phyloP scores from a whole-genome alignment of 441 rosid species.

The Mallotus repandus region DNA sequence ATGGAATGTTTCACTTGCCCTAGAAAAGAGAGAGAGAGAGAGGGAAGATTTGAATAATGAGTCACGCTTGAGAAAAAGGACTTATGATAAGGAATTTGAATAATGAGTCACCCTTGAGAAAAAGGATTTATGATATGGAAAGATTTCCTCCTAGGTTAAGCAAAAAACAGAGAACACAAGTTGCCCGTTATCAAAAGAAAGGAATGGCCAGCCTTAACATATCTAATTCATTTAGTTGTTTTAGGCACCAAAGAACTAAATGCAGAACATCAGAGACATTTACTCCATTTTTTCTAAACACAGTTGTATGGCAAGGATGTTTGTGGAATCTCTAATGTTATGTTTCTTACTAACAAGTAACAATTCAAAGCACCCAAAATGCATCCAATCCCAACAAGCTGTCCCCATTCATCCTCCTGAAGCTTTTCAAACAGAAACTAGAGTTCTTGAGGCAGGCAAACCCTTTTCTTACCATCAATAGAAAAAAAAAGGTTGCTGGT shows the following conservation, averaged over 20 bases:
- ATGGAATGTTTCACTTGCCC: too few relatives aligned
- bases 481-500: not conserved
- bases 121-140: not conserved
- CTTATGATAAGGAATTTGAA: too few relatives aligned
- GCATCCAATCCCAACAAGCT: not conserved
- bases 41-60: too few relatives aligned
- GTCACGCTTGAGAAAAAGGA: too few relatives aligned
- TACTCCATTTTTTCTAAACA: not conserved
- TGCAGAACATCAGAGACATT: slow-evolving; percentile 1
- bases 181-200: not conserved
- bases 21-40: too few relatives aligned
- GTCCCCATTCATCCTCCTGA: not conserved
- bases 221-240: not conserved
- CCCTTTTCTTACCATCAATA: not conserved
- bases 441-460: not conserved
- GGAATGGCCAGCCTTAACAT: not conserved
- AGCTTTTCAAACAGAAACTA: not conserved
- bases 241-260: not conserved
- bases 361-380: not conserved
- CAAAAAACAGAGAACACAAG: not conserved
- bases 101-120: too few relatives aligned
- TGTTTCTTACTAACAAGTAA: not conserved
- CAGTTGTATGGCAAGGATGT: not conserved
- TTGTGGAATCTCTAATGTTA: not conserved
- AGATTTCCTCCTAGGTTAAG: not conserved